Evolutionary conservation across 331 rosid species (phyloP).

Genomic region (Erythrophleum ivorense): DNA sequence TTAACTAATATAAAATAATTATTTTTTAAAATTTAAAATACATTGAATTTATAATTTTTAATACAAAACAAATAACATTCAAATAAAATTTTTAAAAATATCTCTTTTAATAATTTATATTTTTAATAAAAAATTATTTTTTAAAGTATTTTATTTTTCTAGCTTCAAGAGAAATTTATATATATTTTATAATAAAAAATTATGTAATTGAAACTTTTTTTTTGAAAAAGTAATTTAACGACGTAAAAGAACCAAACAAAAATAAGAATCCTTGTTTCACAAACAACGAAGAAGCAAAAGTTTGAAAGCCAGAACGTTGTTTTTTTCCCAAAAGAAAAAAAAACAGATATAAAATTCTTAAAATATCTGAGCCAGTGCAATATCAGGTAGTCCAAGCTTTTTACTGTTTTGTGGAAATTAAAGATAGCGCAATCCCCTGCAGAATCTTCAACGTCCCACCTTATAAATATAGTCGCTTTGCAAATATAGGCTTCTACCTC

Average conservation of each 20-base stretch:
- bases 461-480: neutral
- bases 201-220: no score
- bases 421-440: slow-evolving; percentile 19
- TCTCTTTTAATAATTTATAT: neutral
- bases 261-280: neutral
- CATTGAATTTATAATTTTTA: no score
- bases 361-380: neutral
- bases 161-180: no score
- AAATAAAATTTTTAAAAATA: neutral
- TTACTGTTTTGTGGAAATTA: slow-evolving; percentile 16
- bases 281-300: neutral
- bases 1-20: no score
- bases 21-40: no score
- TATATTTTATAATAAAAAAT: no score
- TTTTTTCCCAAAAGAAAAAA: neutral
- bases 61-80: neutral
- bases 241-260: neutral
- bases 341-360: neutral
- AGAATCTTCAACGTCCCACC: neutral
- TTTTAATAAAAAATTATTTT: no score
- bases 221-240: no score
- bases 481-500: slow-evolving; percentile 1
- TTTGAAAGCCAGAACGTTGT: neutral
- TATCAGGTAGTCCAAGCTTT: neutral
- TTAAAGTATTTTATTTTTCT: no score